These are phyloP conservation scores for Cystofilobasidium ferigula DNA, from an alignment of 768 basidiomycete species.

Conservation along the genomic window DNA sequence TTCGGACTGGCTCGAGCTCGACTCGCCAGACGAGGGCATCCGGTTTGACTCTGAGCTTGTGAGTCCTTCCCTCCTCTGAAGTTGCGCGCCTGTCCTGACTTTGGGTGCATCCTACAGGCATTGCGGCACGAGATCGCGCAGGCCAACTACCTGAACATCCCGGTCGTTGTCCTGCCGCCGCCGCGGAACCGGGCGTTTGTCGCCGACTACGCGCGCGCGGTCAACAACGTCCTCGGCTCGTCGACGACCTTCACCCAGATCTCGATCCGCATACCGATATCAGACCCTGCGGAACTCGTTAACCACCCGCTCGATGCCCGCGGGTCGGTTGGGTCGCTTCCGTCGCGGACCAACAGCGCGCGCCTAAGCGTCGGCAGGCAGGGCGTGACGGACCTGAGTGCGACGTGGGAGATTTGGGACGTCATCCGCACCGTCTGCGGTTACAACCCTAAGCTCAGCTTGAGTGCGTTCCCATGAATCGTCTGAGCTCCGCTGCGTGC, in stretches of 20 bases:
- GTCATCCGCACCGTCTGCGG: slow-evolving; percentile 79
- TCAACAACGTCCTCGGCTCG: slow-evolving; percentile 60
- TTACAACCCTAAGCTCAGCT: slow-evolving; percentile 45
- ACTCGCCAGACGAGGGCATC: slow-evolving; percentile 83
- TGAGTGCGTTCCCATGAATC: slow-evolving; percentile 35
- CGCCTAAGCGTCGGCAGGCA: slow-evolving; percentile 15
- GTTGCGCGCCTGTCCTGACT: not conserved
- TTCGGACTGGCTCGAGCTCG: slow-evolving; percentile 91
- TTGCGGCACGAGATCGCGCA: slow-evolving; percentile 85
- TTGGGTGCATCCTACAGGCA: too few relatives aligned
- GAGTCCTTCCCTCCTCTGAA: slow-evolving; percentile 49
- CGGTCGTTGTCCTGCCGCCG: slow-evolving; percentile 73
- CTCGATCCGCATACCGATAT: slow-evolving; percentile 54
- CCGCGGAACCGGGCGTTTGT: slow-evolving; percentile 72
- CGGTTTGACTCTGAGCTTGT: slow-evolving; percentile 93
- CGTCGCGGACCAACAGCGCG: slow-evolving; percentile 7
- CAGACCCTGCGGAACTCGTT: slow-evolving; percentile 45
- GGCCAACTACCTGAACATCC: slow-evolving; percentile 80
- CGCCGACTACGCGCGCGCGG: slow-evolving; percentile 83
- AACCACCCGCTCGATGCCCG: slow-evolving; percentile 29
- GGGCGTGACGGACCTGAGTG: slow-evolving; percentile 34
- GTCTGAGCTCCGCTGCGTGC: slow-evolving; percentile 27
- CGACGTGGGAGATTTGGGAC: slow-evolving; percentile 99
- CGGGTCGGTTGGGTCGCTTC: not conserved
- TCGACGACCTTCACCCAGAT: slow-evolving; percentile 54